phyloP scores from a whole-genome alignment of 345 rosid genomes.

The Eutrema heterophyllum region DNA sequence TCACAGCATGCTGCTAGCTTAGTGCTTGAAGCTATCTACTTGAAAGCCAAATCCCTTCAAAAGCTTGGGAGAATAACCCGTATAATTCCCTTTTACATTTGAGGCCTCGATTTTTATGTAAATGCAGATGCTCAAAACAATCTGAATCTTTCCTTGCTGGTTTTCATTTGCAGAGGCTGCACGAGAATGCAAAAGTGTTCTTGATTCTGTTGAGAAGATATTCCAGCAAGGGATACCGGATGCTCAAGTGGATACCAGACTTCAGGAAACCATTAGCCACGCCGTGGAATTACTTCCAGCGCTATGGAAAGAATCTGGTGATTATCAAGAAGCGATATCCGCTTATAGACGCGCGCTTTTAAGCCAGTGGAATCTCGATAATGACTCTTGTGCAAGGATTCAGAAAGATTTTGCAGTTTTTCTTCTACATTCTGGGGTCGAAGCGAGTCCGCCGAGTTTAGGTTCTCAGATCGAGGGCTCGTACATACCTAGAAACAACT shows the following conservation, averaged over 20 bases:
- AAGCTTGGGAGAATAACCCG: slow-evolving; percentile 78
- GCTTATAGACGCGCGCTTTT: slow-evolving; percentile 85
- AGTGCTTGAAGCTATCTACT: slow-evolving; percentile 82
- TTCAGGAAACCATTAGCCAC: slow-evolving; percentile 79
- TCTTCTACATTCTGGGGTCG: slow-evolving; percentile 80
- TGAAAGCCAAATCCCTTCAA: slow-evolving; percentile 91
- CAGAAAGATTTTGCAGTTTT: slow-evolving; percentile 85
- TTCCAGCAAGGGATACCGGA: slow-evolving; percentile 81
- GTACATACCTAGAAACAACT: slow-evolving; percentile 72
- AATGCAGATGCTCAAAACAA: no score
- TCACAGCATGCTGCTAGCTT: slow-evolving; percentile 85
- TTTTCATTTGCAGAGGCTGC: slow-evolving; percentile 70
- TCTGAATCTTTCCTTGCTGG: neutral
- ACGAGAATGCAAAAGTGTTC: slow-evolving; percentile 71
- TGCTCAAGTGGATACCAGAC: slow-evolving; percentile 62
- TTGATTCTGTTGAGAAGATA: slow-evolving; percentile 83
- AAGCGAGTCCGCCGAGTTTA: slow-evolving; percentile 76
- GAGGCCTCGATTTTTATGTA: neutral
- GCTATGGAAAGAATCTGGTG: slow-evolving; percentile 75
- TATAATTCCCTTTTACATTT: slow-evolving; percentile 4
- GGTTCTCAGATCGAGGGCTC: slow-evolving; percentile 74
- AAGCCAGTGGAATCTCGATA: slow-evolving; percentile 81
- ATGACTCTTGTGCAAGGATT: slow-evolving; percentile 71
- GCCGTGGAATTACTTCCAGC: slow-evolving; percentile 92
- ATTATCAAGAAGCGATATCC: slow-evolving; percentile 58